Conservation (phyloP, 495 filamentous ascomycete species). For the Penicillium malachiteum region DNA sequence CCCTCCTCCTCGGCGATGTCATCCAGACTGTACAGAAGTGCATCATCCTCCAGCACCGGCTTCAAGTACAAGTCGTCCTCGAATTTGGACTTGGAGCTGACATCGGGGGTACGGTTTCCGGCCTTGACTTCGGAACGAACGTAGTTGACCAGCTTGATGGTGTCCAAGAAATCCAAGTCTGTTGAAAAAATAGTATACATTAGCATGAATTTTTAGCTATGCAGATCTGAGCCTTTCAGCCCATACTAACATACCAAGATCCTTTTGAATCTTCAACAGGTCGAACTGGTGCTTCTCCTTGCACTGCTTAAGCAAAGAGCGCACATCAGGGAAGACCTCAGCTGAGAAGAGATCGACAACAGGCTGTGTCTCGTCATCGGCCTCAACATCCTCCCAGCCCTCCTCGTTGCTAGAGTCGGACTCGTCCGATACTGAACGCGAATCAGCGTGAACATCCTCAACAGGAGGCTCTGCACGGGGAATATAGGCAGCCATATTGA, state of each 20-base stretch:
- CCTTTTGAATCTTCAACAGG: slow-evolving; percentile 61
- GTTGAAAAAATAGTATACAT: neutral
- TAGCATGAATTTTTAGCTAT: neutral
- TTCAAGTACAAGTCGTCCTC: slow-evolving; percentile 74
- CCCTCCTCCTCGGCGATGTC: slow-evolving; percentile 57
- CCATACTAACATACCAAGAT: slow-evolving; percentile 55
- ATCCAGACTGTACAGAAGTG: slow-evolving; percentile 78
- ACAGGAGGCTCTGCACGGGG: slow-evolving; percentile 17
- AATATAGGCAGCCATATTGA: slow-evolving; percentile 31
- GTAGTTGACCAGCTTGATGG: slow-evolving; percentile 84
- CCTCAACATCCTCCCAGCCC: slow-evolving; percentile 80
- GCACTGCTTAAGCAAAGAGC: slow-evolving; percentile 69
- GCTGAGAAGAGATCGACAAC: slow-evolving; percentile 72
- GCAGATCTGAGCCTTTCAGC: neutral
- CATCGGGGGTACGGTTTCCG: slow-evolving; percentile 51
- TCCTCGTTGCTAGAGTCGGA: slow-evolving; percentile 59
- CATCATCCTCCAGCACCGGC: slow-evolving; percentile 87
- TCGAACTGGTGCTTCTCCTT: slow-evolving; percentile 73
- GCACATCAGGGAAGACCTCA: slow-evolving; percentile 61
- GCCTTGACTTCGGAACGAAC: slow-evolving; percentile 56
- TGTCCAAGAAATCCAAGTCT: slow-evolving; percentile 79
- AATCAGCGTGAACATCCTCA: slow-evolving; percentile 28
- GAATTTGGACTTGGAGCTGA: slow-evolving; percentile 59
- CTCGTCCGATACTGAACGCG: slow-evolving; percentile 40
- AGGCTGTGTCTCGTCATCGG: slow-evolving; percentile 61